Evolutionary conservation across 176 grass and related monocot species (phyloP), one percentile per base, ranked within the genome.

Genomic region (Carex scoparia): DNA sequence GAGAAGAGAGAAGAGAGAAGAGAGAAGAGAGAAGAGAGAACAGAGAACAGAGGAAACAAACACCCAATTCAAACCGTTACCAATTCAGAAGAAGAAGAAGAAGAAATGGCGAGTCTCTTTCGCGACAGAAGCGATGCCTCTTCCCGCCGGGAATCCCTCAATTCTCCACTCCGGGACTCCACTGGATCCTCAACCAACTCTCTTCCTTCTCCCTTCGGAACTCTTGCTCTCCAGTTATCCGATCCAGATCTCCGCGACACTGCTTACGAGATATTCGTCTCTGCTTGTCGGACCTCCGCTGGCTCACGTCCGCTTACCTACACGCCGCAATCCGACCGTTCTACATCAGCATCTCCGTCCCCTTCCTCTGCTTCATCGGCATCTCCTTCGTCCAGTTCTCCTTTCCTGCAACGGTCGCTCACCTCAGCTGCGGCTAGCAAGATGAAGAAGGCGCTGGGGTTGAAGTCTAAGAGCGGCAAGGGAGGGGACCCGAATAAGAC

Each of bases 401-500:
- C 95, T 4, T 88, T 91, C 65, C 85, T 95, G 68, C 95, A 98
- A 88, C 89, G 89, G 64, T 95, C 95, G 58, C 86, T 98, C 46
- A 98, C 95, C 78, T 98, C 95, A 18, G 88, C 93, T 16, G 93
- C 95, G 30, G 93, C 95, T 49, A 98, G 95, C 87, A 98, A 98
- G 93, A 90, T 98, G 89, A 98, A 98, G 89, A 95, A 89, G 93
- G 95, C 95, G 33, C 93, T 98, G 42, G 95, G 93, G 16, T 86
- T 98, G 59, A 94, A 89, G 85, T 95, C 95, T 82, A 92, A 91
- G 85, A 92, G 91, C 84, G 87, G 87, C 28, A 88, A 83, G 38
- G 90, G 90, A 66, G 84, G 84, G 30, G 84, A 80, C 4, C 42
- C 33, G 37, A 77, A 30, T 7, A 30, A 79, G 54, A 76, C 65